Evolutionary conservation across 2,329 filamentous ascomycete species (phyloP).

Genomic region (Bretziella fagacearum): DNA sequence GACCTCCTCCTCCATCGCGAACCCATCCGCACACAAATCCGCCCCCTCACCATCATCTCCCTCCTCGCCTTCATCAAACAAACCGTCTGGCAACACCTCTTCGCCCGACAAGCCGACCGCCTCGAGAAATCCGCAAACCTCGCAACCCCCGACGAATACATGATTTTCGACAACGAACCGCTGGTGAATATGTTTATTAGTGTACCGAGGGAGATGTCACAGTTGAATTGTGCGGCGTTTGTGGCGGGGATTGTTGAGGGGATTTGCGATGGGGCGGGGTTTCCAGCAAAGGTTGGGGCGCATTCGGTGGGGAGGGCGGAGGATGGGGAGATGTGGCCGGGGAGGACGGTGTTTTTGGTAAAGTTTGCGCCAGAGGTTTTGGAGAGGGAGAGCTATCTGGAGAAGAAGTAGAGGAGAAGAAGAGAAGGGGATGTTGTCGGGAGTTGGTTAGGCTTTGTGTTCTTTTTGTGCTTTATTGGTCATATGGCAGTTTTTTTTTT

Average conservation of each 20-base stretch:
- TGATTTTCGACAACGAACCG: slow-evolving; percentile 97
- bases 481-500: background rate
- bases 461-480: too few species aligned
- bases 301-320: slow-evolving; percentile 48
- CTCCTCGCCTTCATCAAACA: slow-evolving; percentile 93
- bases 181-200: slow-evolving; percentile 88
- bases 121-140: slow-evolving; percentile 76
- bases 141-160: slow-evolving; percentile 82
- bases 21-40: slow-evolving; percentile 48
- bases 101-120: slow-evolving; percentile 75
- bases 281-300: slow-evolving; percentile 75
- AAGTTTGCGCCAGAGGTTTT: slow-evolving; percentile 84
- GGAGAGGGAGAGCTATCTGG: slow-evolving; percentile 73
- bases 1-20: slow-evolving; percentile 85
- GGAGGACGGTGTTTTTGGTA: slow-evolving; percentile 87
- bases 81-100: slow-evolving; percentile 80
- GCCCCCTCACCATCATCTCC: slow-evolving; percentile 74
- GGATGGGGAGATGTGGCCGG: slow-evolving; percentile 78
- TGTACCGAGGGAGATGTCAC: slow-evolving; percentile 86
- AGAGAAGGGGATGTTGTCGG: background rate
- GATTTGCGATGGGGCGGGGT: slow-evolving; percentile 82
- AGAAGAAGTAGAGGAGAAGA: slow-evolving; percentile 29
- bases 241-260: slow-evolving; percentile 93
- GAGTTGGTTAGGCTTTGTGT: background rate
- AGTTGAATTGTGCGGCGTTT: slow-evolving; percentile 90